Evolutionary conservation across 352 stramenopile genomes (phyloP).

Genomic region (Globisporangium middletonii): DNA sequence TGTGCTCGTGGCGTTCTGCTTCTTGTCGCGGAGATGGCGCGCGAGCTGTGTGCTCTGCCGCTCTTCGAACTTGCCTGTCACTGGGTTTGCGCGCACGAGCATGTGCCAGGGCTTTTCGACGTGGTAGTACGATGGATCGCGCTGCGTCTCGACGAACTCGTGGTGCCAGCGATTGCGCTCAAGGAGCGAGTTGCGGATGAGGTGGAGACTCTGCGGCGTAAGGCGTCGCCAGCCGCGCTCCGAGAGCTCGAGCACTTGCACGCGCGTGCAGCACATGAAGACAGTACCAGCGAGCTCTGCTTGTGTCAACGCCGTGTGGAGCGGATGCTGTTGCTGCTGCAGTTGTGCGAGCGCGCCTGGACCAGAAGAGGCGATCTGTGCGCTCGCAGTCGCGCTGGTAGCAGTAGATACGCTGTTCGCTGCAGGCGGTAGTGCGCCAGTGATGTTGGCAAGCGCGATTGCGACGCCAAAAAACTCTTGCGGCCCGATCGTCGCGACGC

Average conservation of each 20-base stretch:
- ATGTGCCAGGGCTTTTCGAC: conserved; percentile 49
- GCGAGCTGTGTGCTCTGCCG: conserved; percentile 35
- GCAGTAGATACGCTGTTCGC: not conserved
- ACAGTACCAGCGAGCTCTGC: conserved; percentile 31
- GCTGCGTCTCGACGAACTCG: conserved; percentile 22
- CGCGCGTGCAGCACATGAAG: conserved; percentile 56
- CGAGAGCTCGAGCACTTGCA: conserved; percentile 56
- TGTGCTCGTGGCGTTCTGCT: conserved; percentile 17
- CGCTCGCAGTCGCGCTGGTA: not conserved
- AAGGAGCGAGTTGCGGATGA: conserved; percentile 39
- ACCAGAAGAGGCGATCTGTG: not conserved
- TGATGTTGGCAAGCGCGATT: conserved; percentile 32
- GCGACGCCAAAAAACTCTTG: conserved; percentile 63
- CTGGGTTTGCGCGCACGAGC: conserved; percentile 13
- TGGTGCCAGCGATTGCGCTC: conserved; percentile 61
- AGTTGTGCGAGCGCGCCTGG: not conserved
- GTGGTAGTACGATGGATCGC: conserved; percentile 29
- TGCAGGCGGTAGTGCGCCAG: not conserved
- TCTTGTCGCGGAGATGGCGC: conserved; percentile 45
- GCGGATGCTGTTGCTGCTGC: not conserved
- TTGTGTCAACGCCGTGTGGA: not conserved
- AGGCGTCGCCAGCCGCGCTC: conserved; percentile 61
- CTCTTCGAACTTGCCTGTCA: conserved; percentile 16
- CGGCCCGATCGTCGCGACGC: conserved; percentile 63
- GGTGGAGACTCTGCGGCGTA: conserved; percentile 29